Evolutionary conservation across 1,139 yeast species (phyloP), one percentile per base, ranked within the genome.

Genomic region (Protomyces inouyei): DNA sequence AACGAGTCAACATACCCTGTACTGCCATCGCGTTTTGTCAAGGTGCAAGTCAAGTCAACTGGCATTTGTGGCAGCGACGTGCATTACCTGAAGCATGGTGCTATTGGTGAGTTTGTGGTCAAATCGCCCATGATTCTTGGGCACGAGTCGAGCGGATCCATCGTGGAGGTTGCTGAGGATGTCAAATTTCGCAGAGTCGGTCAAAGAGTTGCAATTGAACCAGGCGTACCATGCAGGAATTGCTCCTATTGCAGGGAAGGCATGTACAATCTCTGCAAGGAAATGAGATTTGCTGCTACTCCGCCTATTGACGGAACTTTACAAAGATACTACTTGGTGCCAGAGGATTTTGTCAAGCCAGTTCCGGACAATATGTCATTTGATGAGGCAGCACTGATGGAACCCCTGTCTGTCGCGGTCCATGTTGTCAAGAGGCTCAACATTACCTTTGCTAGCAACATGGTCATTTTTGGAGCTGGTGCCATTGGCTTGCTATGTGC

Each of bases 201-300:
- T 61, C 95, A 88, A 72, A 79, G 81, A 67, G 95, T 88, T 37
- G 71, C 72, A 3, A 65, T 88, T 70, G 93, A 83, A 71, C 86
- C 87, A 74, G 92, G 95, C 65, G 79, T 85, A 66, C 93, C 95
- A 18, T 85, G 89, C 66, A 80, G 95, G 73, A 81, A 78, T 72
- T 82, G 88, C 65, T 82, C 83, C 59, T 88, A 81, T 71, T 86
- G 86, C 76, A 85, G 87, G 75, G 77, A 83, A 45, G 96, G 96
- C 45, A 78, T 82, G 66, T 89, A 89, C 78, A 87, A 89, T 74
- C 78, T 88, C 71, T 87, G 95, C 73, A 93, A 95, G 37, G 82
- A 84, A 68, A 88, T 89, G 93, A 82, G 80, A 21, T 89, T 89
- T 77, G 95, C 96, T 37, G 95, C 96, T 56, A 88, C 96, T 14